phyloP scores from a whole-genome alignment of 2,329 filamentous ascomycete species.

The Beauveria sp. region DNA sequence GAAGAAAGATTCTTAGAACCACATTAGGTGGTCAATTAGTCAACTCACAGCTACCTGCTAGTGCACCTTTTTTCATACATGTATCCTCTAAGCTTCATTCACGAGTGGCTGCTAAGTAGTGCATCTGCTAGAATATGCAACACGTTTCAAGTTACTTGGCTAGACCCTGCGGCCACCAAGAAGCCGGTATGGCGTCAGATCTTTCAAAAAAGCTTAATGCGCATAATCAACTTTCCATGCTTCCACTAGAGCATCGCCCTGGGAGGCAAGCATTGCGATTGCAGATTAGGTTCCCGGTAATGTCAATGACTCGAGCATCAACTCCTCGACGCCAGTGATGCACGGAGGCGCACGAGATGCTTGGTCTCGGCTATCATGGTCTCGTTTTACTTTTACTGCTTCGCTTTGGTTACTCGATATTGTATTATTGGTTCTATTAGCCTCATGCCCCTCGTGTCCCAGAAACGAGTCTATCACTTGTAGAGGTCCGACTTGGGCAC shows the following conservation, averaged over 20 bases:
- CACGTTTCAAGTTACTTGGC: not conserved
- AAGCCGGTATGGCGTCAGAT: conserved; percentile 1
- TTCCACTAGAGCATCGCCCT: not conserved
- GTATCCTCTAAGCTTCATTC: not conserved
- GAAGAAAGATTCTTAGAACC: not conserved
- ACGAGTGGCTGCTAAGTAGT: not conserved
- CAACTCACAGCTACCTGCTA: not conserved
- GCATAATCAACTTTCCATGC: not conserved
- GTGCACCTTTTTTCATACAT: too few relatives aligned
- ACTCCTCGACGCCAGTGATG: not conserved
- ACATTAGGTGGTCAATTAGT: not conserved
- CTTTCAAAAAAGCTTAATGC: not conserved
- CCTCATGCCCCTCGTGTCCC: not conserved
- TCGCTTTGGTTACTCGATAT: not conserved
- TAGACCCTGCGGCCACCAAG: not conserved
- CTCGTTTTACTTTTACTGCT: not conserved
- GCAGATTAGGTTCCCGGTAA: conserved; percentile 1
- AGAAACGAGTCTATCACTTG: too few relatives aligned
- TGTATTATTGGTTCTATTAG: not conserved
- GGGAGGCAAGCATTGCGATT: not conserved
- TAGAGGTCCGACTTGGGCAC: not conserved
- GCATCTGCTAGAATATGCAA: not conserved
- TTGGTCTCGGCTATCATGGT: not conserved
- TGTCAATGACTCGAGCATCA: not conserved
- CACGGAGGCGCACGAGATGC: not conserved